Evolutionary conservation across 768 basidiomycete species (phyloP), one percentile per base, ranked within the genome.

Genomic region (Clathrus columnatus): DNA sequence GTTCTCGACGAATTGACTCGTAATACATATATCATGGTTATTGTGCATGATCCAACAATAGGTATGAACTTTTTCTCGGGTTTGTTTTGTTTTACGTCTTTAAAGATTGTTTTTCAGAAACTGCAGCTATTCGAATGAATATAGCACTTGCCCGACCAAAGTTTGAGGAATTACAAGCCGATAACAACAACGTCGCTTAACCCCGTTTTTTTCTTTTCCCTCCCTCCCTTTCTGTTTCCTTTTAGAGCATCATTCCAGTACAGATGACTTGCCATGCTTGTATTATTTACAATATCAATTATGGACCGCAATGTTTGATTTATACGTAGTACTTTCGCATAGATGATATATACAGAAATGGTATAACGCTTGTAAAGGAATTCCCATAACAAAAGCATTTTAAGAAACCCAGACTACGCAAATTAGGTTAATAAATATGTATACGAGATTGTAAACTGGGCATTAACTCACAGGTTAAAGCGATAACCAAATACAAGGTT

Each of bases 1-100:
- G 87, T 93, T 27, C 77, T 98, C 21, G 93, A 96, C 61, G 87
- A 91, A 62, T 80, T 97, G 75, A 96, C 95, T 23, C 78, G 79
- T 63, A 96, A 96, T 67, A 95, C 94, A 0, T 98, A 92, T 63
- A 84, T 97, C 48, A 74, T 98, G 64, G 78, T 96, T 52, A 81
- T 98, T 41, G 85, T 90, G 8, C 88, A 92, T 60, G 84, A 95
- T 65, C 89, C 91, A 0, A 83, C 85, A 69, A 85, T 93, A 65
- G 91, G 91, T 91, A 59, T 59, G 78, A n/a, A n/a, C n/a, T 68
- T 16, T 17, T 16, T 28, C 45, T 41, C 20, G n/a, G 21, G 20
- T 50, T 49, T 50, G 28, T 50, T 54, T 51, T 36, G 46, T 46
- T 49, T 29, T 20, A 42, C 21, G 21, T 27, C n/a, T 26, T 56